Evolutionary conservation across 2,329 filamentous ascomycete genomes (phyloP).

Genomic region (Pyrenochaeta sp.): DNA sequence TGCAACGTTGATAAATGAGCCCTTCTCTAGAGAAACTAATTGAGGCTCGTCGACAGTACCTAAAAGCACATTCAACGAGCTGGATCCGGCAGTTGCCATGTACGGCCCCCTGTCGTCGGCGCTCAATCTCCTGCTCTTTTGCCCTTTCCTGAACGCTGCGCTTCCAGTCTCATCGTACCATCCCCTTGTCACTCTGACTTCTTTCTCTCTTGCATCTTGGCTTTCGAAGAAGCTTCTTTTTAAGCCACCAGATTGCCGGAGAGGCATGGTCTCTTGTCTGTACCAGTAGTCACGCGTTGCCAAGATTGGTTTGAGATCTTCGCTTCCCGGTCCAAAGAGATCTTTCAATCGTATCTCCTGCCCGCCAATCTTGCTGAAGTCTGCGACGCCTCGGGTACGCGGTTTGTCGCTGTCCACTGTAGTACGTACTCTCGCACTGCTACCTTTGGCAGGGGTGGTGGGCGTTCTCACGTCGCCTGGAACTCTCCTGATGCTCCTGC

Average conservation of each 20-base stretch:
- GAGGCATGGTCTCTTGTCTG: slow-evolving; percentile 60
- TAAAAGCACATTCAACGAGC: slow-evolving; percentile 57
- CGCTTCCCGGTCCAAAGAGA: slow-evolving; percentile 60
- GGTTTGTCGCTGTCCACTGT: slow-evolving; percentile 22
- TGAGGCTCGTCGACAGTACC: slow-evolving; percentile 59
- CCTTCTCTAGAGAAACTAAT: slow-evolving; percentile 52
- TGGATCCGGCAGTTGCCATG: slow-evolving; percentile 46
- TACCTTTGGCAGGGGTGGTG: slow-evolving; percentile 22
- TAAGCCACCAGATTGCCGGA: slow-evolving; percentile 49
- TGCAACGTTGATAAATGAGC: slow-evolving; percentile 56
- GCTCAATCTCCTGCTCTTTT: slow-evolving; percentile 49
- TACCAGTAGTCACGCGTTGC: slow-evolving; percentile 62
- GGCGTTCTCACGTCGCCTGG: slow-evolving; percentile 14
- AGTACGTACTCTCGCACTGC: slow-evolving; percentile 20
- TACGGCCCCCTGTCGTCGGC: slow-evolving; percentile 53
- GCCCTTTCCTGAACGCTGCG: slow-evolving; percentile 53
- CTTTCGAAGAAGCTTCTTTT: slow-evolving; percentile 55
- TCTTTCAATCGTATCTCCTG: slow-evolving; percentile 55
- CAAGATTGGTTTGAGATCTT: slow-evolving; percentile 59
- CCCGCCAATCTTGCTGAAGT: slow-evolving; percentile 42
- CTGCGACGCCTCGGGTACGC: slow-evolving; percentile 38
- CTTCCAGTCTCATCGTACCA: slow-evolving; percentile 62
- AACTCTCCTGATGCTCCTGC: slow-evolving; percentile 10
- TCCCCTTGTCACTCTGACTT: slow-evolving; percentile 58
- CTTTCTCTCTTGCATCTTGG: slow-evolving; percentile 52